Evolutionary conservation across 441 rosid genomes (phyloP).

Genomic region (Dalechampia spathulata): DNA sequence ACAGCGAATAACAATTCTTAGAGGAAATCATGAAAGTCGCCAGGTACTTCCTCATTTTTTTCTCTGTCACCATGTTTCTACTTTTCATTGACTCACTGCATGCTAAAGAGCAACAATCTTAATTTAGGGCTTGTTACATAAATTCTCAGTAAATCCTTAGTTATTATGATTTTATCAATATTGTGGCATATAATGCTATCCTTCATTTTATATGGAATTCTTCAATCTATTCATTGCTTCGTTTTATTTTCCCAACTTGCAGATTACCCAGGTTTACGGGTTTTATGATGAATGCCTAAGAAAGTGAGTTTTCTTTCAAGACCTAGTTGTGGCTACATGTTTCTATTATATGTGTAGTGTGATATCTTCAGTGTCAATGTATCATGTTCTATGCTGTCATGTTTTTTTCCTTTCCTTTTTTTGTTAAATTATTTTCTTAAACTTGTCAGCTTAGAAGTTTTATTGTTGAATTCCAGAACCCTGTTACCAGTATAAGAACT

Average conservation of each 20-base stretch:
- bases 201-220: background rate
- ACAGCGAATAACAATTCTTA: conserved; percentile 78
- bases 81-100: background rate
- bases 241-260: conserved; percentile 24
- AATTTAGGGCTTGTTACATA: background rate
- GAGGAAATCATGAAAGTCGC: conserved; percentile 97
- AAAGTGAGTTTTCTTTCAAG: conserved; percentile 66
- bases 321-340: background rate
- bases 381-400: too few relatives aligned
- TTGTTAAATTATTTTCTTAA: too few relatives aligned
- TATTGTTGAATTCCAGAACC: too few relatives aligned
- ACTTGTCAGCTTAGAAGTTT: too few relatives aligned
- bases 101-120: background rate
- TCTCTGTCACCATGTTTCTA: background rate
- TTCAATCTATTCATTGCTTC: conserved; percentile 23
- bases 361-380: too few relatives aligned
- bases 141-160: background rate
- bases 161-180: background rate
- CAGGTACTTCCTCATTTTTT: conserved; percentile 42
- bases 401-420: too few relatives aligned
- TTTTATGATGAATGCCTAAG: conserved; percentile 93
- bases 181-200: background rate
- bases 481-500: too few relatives aligned
- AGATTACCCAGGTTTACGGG: conserved; percentile 95
- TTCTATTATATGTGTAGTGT: too few relatives aligned